These are phyloP conservation scores for Cephalotrichum gorgonifer DNA, from an alignment of 2,329 filamentous ascomycete species.

Conservation along the genomic window DNA sequence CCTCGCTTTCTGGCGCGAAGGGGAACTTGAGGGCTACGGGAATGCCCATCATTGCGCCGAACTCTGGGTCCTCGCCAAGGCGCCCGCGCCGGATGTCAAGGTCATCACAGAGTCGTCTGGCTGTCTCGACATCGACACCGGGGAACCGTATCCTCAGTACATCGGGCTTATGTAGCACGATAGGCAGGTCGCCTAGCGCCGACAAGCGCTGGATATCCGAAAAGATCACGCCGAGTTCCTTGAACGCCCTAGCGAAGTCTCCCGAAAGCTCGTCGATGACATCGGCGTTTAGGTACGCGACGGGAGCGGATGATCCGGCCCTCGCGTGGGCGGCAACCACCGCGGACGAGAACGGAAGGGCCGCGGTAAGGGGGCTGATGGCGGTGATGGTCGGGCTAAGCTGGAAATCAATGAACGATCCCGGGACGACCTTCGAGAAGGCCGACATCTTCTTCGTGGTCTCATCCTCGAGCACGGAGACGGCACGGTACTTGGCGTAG, in stretches of 20 bases:
- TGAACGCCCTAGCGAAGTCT: constrained; percentile 79
- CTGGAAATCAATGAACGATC: constrained; percentile 80
- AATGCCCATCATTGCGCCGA: constrained; percentile 55
- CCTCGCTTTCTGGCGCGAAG: constrained; percentile 54
- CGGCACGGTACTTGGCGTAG: constrained; percentile 66
- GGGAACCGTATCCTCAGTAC: constrained; percentile 78
- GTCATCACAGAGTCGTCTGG: constrained; percentile 78
- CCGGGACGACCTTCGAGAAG: constrained; percentile 47
- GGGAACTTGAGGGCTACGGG: constrained; percentile 75
- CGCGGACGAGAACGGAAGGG: constrained; percentile 26
- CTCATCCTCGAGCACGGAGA: constrained; percentile 67
- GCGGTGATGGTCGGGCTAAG: constrained; percentile 85
- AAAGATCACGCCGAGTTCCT: constrained; percentile 70
- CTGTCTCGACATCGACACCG: constrained; percentile 73
- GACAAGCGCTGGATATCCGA: constrained; percentile 74
- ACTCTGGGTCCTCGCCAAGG: constrained; percentile 66
- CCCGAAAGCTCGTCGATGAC: constrained; percentile 76
- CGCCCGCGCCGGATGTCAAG: constrained; percentile 73
- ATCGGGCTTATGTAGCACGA: constrained; percentile 58
- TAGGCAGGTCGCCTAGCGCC: constrained; percentile 70
- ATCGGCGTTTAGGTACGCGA: constrained; percentile 64
- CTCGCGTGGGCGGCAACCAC: constrained; percentile 8
- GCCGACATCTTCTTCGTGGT: constrained; percentile 56
- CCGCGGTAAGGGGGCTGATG: constrained; percentile 58
- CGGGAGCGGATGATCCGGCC: constrained; percentile 22